Evolutionary conservation across 768 basidiomycete species (phyloP).

Genomic region (Xerocomellus dryophilus): DNA sequence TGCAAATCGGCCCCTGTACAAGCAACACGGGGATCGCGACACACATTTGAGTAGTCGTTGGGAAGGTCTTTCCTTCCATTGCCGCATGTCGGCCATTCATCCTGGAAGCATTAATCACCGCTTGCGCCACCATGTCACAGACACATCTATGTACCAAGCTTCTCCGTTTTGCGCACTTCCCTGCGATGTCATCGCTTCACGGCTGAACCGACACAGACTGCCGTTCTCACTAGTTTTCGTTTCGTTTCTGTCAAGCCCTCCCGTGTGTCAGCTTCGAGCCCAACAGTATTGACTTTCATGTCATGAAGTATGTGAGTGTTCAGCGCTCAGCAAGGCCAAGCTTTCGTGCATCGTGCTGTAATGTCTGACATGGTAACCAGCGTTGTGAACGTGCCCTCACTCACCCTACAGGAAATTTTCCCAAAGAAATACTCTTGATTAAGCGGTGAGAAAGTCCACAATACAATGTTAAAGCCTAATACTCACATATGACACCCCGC

Average conservation of each 20-base stretch:
- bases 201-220: constrained; percentile 10
- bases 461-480: constrained; percentile 16
- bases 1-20: constrained; percentile 24
- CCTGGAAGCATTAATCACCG: constrained; percentile 31
- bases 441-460: constrained; percentile 20
- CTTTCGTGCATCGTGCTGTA: background rate
- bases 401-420: background rate
- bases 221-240: constrained; percentile 10
- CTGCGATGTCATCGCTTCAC: constrained; percentile 29
- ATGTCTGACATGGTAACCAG: background rate
- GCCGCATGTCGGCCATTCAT: constrained; percentile 24
- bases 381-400: background rate
- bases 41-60: constrained; percentile 6
- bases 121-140: constrained; percentile 28
- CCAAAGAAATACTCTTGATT: constrained; percentile 5
- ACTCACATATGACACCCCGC: constrained; percentile 1
- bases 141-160: constrained; percentile 16
- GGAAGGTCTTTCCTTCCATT: constrained; percentile 20
- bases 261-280: background rate
- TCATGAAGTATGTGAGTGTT: background rate
- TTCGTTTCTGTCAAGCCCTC: constrained; percentile 17
- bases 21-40: constrained; percentile 4
- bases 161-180: constrained; percentile 24
- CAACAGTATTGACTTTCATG: constrained; percentile 2
- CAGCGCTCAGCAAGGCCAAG: background rate